Percentiles rank a stretch among this genome's conserved stretches.
Conservation (phyloP, 2,329 filamentous ascomycete species). For the Exophiala dermatitidis region DNA sequence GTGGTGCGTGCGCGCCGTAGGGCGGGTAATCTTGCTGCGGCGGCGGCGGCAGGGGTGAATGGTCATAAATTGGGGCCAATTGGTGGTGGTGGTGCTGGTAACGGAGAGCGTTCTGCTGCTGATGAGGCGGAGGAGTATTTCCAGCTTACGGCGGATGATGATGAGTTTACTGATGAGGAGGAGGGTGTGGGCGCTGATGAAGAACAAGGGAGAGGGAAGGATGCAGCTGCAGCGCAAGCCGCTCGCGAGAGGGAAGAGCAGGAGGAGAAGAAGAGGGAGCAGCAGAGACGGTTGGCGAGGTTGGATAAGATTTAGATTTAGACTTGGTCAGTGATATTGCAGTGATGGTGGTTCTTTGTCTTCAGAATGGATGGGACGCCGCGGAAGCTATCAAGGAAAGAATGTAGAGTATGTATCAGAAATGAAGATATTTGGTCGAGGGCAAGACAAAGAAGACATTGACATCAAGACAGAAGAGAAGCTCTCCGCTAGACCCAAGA, state of each 20-base stretch:
- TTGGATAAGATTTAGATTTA: slow-evolving; percentile 21
- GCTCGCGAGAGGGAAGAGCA: slow-evolving; percentile 1
- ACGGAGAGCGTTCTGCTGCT: slow-evolving; percentile 4
- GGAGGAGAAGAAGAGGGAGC: slow-evolving; percentile 19
- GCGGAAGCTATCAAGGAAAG: too few species aligned
- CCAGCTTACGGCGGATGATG: slow-evolving; percentile 25
- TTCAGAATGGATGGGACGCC: neutral
- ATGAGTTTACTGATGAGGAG: slow-evolving; percentile 22
- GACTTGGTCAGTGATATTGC: too few species aligned
- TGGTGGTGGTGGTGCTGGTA: too few species aligned
- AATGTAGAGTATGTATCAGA: too few species aligned
- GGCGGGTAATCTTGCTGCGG: neutral
- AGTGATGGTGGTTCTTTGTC: too few species aligned
- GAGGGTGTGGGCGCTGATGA: slow-evolving; percentile 3
- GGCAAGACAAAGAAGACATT: too few species aligned
- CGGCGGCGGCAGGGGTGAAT: neutral
- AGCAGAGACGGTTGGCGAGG: slow-evolving; percentile 20
- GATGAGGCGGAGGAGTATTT: slow-evolving; percentile 28
- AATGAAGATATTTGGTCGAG: too few species aligned
- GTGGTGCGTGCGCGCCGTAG: slow-evolving; percentile 11
- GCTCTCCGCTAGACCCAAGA: too few species aligned
- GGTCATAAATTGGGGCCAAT: slow-evolving; percentile 1
- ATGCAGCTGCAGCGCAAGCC: neutral
- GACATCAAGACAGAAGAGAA: too few species aligned
- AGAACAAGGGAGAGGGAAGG: slow-evolving; percentile 1